phyloP scores from a whole-genome alignment of 768 basidiomycete species.

The Tricholoma bakamatsutake region DNA sequence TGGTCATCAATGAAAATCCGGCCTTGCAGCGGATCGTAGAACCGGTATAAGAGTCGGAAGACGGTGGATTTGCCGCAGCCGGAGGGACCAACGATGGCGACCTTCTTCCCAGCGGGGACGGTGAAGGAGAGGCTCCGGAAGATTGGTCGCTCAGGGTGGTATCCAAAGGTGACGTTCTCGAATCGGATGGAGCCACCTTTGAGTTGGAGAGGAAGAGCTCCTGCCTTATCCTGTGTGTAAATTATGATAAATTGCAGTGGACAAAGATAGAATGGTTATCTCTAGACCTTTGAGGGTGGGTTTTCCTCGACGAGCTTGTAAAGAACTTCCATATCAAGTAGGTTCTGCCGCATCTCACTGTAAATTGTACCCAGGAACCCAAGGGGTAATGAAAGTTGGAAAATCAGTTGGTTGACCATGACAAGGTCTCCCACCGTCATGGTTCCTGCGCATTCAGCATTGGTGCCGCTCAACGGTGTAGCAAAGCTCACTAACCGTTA shows the following conservation, averaged over 20 bases:
- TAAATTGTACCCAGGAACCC: slow-evolving; percentile 98
- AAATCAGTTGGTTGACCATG: slow-evolving; percentile 98
- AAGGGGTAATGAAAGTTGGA: slow-evolving; percentile 92
- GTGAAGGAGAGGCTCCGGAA: slow-evolving; percentile 85
- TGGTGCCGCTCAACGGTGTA: neutral
- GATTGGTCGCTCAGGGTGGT: slow-evolving; percentile 89
- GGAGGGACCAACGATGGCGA: slow-evolving; percentile 94
- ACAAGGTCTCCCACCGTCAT: slow-evolving; percentile 99
- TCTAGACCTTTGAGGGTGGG: slow-evolving; percentile 52
- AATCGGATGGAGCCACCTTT: slow-evolving; percentile 87
- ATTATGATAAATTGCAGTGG: neutral
- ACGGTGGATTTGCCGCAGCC: slow-evolving; percentile 98
- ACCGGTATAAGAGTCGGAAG: slow-evolving; percentile 88
- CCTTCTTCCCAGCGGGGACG: slow-evolving; percentile 93
- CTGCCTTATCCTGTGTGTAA: slow-evolving; percentile 54
- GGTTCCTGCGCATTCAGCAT: slow-evolving; percentile 49
- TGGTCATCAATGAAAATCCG: slow-evolving; percentile 86
- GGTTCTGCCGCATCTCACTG: slow-evolving; percentile 91
- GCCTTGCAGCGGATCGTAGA: slow-evolving; percentile 83
- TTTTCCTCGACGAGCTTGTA: slow-evolving; percentile 87
- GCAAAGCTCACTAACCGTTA: slow-evolving; percentile 51
- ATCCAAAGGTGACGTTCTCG: slow-evolving; percentile 87
- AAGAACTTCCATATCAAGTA: slow-evolving; percentile 95
- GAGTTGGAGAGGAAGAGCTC: slow-evolving; percentile 61
- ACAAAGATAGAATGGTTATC: neutral